A percentile compares a stretch with the other conserved stretches of the same genome.
Evolutionary conservation across 2,329 filamentous ascomycete species (phyloP).

Genomic region (Ceratocystis smalleyi): DNA sequence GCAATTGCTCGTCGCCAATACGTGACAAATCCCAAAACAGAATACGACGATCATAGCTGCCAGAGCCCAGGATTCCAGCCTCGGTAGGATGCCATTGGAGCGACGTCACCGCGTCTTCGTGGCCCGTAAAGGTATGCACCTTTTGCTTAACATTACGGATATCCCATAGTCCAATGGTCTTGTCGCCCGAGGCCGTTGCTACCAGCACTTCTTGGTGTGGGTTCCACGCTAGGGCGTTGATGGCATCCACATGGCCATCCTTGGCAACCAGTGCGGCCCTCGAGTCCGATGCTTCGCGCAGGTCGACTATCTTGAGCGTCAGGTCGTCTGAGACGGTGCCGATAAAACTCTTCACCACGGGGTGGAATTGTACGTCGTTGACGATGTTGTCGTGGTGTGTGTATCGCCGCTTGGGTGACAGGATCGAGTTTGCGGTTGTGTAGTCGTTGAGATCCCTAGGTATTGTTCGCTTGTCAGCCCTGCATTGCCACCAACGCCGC

Average conservation of each 20-base stretch:
- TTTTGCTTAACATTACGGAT: constrained; percentile 79
- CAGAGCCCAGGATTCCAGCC: constrained; percentile 73
- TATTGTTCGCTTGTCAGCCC: constrained; percentile 14
- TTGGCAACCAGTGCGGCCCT: constrained; percentile 53
- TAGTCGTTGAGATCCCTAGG: constrained; percentile 65
- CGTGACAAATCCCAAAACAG: constrained; percentile 93
- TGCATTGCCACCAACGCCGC: neutral
- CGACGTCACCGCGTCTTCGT: constrained; percentile 79
- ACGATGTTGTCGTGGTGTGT: constrained; percentile 81
- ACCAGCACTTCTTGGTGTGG: constrained; percentile 78
- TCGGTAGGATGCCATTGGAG: constrained; percentile 91
- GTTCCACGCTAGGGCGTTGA: constrained; percentile 94
- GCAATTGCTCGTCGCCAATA: constrained; percentile 84
- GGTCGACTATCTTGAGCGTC: constrained; percentile 81
- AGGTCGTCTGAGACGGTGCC: constrained; percentile 92
- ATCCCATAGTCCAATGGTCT: constrained; percentile 92
- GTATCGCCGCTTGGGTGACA: constrained; percentile 61
- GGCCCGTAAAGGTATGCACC: constrained; percentile 77
- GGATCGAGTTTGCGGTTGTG: constrained; percentile 49
- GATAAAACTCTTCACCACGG: constrained; percentile 67
- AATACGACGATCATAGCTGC: constrained; percentile 81
- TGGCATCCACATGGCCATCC: constrained; percentile 73
- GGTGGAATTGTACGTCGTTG: constrained; percentile 94
- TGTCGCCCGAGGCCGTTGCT: constrained; percentile 86
- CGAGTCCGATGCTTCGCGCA: constrained; percentile 51